phyloP scores from a whole-genome alignment of 163 green algal species.

The Volvox carteri region DNA sequence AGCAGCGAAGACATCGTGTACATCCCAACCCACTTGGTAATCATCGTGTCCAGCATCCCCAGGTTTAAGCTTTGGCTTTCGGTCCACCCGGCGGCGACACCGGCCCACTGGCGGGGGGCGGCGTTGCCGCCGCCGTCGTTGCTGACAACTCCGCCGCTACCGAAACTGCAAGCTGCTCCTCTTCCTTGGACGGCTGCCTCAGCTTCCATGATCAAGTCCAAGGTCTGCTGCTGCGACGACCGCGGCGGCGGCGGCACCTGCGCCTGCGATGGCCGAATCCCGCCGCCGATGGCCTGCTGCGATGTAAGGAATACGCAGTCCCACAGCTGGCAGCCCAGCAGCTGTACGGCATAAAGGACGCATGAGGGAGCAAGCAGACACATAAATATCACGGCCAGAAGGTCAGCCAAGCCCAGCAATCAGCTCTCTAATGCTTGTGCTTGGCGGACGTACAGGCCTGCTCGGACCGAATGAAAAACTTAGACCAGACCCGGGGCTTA shows the following conservation, averaged over 20 bases:
- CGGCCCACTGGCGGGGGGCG: too few species aligned
- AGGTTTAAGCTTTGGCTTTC: neutral
- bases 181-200: neutral
- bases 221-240: neutral
- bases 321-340: constrained; percentile 18
- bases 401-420: too few species aligned
- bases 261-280: neutral
- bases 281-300: neutral
- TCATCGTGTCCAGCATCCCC: neutral
- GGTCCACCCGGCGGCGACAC: too few species aligned
- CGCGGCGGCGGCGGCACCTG: neutral
- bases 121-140: neutral
- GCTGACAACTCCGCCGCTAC: neutral
- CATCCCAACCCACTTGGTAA: constrained; percentile 35
- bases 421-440: too few species aligned
- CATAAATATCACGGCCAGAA: too few species aligned
- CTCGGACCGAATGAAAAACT: too few species aligned
- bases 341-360: neutral
- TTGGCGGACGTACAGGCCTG: too few species aligned
- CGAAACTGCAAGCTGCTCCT: neutral
- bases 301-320: neutral
- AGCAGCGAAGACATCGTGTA: too few species aligned
- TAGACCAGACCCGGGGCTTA: too few species aligned
- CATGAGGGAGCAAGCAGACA: too few species aligned
- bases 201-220: neutral